Base-by-base conservation (phyloP, 225 moss, liverwort and hornwort genomes). In the Anthoceros angustus region DNA sequence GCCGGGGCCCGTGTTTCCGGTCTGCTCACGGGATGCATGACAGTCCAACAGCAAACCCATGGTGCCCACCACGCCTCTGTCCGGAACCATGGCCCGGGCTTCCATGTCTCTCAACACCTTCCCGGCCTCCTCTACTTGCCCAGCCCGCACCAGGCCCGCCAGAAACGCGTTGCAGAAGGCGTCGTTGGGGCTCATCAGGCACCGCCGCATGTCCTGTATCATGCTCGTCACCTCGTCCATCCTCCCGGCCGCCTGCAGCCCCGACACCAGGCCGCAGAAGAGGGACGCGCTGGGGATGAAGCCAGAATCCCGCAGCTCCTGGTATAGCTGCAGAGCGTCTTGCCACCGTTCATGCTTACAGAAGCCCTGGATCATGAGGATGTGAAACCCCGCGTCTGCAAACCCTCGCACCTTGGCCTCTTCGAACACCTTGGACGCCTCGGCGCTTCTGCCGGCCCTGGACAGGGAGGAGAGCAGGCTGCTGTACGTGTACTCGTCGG, bases 401-500 rank as follows among this genome's bases (percentile, higher is more conserved):
- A 18, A 20, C n/a, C 55, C 55, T 20, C 23, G 8, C 8, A 23
- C 55, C 18, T 55, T 55, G 55, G 55, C 55, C 23, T 55, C 16
- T 55, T 55, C 55, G 14, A 55, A 55, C 18, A 55, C 0, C 23
- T 55, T 20, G 10, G 8, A 20, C 10, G 55, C 55, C 55, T 55
- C 55, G 14, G 55, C 8, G 18, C 18, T 55, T 55, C 14, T 55
- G 55, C 10, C 14, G 7, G n/a, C 55, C 55, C 18, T 18, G n/a
- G 23, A 18, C 55, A 55, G 55, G 23, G 55, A 55, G 23, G 55
- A 55, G n/a, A 55, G 55, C 55, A 55, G 14, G 14, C 55, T 55
- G 55, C 55, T 80, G 65, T 83, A 90, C 0, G 87, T 82, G 10
- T 84, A 61, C 18, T 75, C 75, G 49, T 87, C 85, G 8, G 87